Conservation (phyloP, 441 rosid species). For the Croton setiger region DNA sequence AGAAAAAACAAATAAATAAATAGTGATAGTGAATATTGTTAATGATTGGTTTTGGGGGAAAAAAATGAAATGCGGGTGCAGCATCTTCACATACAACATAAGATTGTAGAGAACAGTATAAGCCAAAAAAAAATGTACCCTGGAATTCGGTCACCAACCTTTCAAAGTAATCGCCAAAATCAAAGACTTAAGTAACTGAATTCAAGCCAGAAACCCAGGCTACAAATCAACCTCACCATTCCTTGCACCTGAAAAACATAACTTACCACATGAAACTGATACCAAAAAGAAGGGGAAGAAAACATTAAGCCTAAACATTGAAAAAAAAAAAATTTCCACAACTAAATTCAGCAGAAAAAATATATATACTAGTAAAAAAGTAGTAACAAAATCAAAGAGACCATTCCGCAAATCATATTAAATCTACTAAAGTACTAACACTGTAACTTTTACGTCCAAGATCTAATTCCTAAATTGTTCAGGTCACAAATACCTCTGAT, state of each 20-base stretch:
- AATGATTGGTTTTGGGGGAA: not conserved
- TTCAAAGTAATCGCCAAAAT: constrained; percentile 2
- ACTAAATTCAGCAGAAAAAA: not conserved
- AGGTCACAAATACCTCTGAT: no score
- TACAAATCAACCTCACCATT: not conserved
- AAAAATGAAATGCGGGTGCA: not conserved
- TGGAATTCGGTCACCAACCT: constrained; percentile 8
- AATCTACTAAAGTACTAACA: not conserved
- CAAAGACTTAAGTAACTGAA: constrained; percentile 1
- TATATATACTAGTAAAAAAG: not conserved
- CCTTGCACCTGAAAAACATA: not conserved
- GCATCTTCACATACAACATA: not conserved
- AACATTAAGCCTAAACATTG: no score
- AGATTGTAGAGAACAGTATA: not conserved
- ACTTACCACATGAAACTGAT: not conserved
- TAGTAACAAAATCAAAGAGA: not conserved
- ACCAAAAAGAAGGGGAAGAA: no score
- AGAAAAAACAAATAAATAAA: no score
- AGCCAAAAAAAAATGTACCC: not conserved
- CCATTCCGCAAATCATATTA: not conserved
- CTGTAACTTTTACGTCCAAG: not conserved
- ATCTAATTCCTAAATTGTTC: not conserved
- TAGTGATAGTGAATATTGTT: no score
- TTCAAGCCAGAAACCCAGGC: not conserved
- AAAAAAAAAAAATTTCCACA: no score